Percentiles rank a stretch among this genome's conserved stretches.
Evolutionary conservation across 257 asterid species (phyloP).

Genomic region (Craterostigma plantagineum): DNA sequence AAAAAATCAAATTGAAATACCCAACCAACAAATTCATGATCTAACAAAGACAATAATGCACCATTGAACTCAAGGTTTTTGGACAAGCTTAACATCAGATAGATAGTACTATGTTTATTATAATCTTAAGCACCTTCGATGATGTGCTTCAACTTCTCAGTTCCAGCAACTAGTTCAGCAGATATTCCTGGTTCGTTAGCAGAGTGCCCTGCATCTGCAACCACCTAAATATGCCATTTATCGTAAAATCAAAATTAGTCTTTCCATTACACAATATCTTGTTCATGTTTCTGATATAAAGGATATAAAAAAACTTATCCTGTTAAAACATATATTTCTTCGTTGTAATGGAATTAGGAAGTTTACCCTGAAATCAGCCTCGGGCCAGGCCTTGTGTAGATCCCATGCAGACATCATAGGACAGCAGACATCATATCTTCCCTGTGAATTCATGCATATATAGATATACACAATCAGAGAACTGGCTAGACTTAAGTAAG

Average conservation of each 20-base stretch:
- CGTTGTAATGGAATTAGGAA: not conserved
- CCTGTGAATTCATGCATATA: slow-evolving; percentile 32
- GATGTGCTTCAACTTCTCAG: slow-evolving; percentile 48
- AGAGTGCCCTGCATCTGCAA: slow-evolving; percentile 86
- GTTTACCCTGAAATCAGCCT: slow-evolving; percentile 71
- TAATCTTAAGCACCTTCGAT: slow-evolving; percentile 8
- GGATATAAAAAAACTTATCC: slow-evolving; percentile 4
- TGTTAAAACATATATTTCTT: not conserved
- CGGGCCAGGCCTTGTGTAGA: slow-evolving; percentile 98
- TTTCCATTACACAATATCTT: not conserved
- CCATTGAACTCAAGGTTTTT: too few species aligned
- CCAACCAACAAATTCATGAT: too few species aligned
- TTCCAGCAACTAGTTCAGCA: slow-evolving; percentile 73
- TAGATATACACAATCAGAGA: not conserved
- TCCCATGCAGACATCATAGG: slow-evolving; percentile 99
- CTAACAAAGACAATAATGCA: too few species aligned
- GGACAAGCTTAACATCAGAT: too few species aligned
- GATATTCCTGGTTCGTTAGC: slow-evolving; percentile 80
- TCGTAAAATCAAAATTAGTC: not conserved
- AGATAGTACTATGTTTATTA: not conserved
- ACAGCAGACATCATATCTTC: slow-evolving; percentile 85
- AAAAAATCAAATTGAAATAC: too few species aligned
- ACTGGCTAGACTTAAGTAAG: too few species aligned
- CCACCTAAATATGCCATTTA: slow-evolving; percentile 23
- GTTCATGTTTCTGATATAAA: not conserved